Evolutionary conservation across 148 eudicot genomes (phyloP).

Genomic region (Silene latifolia): DNA sequence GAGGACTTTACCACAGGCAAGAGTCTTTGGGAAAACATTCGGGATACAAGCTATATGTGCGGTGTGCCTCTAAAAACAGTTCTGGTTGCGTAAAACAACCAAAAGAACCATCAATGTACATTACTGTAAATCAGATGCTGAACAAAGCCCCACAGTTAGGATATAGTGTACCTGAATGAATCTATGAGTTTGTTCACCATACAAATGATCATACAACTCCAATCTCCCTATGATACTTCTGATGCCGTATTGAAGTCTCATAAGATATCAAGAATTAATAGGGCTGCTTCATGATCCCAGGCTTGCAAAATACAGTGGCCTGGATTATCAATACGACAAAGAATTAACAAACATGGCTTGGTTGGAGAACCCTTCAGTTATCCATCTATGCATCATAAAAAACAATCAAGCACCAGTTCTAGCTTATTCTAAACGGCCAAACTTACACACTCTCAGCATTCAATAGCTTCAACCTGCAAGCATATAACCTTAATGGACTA

Average conservation of each 20-base stretch:
- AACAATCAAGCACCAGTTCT: background rate
- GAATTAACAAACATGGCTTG: background rate
- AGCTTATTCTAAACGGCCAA: background rate
- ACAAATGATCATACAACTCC: conserved; percentile 66
- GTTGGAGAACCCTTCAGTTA: background rate
- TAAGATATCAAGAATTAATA: conserved; percentile 41
- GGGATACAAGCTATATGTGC: no score
- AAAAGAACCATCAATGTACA: no score
- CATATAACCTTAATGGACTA: background rate
- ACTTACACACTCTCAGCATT: background rate
- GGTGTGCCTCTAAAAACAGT: no score
- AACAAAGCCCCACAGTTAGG: background rate
- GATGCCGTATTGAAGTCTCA: conserved; percentile 48
- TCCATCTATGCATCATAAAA: background rate
- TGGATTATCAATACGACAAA: conserved; percentile 19
- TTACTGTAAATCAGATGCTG: background rate
- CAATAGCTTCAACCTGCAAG: background rate
- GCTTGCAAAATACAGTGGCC: conserved; percentile 74
- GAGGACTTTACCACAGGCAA: no score
- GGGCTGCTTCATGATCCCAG: conserved; percentile 72
- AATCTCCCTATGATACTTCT: conserved; percentile 47
- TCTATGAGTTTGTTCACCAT: conserved; percentile 54
- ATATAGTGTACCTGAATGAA: conserved; percentile 54
- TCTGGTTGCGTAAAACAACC: no score
- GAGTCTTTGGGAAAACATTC: no score